phyloP scores from a whole-genome alignment of 2,329 filamentous ascomycete species.

The Sporothrix curviconia region DNA sequence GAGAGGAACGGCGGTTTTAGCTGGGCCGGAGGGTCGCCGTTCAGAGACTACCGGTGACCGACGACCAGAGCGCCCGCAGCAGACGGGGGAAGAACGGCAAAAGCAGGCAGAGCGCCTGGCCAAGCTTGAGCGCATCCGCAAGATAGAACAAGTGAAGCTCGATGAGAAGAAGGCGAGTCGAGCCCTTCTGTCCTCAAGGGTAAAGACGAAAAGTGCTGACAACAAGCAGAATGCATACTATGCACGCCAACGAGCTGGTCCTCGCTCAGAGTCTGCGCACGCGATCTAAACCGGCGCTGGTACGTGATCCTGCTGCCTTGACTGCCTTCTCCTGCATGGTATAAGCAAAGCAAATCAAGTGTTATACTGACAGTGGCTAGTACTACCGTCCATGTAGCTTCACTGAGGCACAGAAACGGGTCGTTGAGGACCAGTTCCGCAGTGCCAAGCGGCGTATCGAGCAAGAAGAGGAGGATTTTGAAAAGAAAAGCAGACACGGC shows the following conservation, averaged over 20 bases:
- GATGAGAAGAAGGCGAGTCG: constrained; percentile 58
- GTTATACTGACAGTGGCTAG: constrained; percentile 36
- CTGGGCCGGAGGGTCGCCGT: background rate
- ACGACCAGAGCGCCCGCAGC: constrained; percentile 64
- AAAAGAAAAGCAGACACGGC: constrained; percentile 40
- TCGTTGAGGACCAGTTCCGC: constrained; percentile 63
- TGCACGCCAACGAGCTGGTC: constrained; percentile 65
- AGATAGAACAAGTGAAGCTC: constrained; percentile 64
- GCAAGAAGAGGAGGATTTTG: constrained; percentile 59
- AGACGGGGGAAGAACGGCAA: constrained; percentile 65
- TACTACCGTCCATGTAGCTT: constrained; percentile 83
- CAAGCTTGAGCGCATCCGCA: constrained; percentile 53
- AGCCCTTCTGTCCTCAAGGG: background rate
- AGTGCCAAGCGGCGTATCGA: constrained; percentile 58
- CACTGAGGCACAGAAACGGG: constrained; percentile 59
- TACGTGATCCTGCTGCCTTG: constrained; percentile 38
- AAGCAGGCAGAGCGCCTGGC: constrained; percentile 60
- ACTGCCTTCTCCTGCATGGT: background rate
- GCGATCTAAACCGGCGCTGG: constrained; percentile 62
- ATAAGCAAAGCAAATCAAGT: too few relatives aligned
- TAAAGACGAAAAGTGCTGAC: too few relatives aligned
- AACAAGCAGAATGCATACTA: constrained; percentile 54
- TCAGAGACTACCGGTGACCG: constrained; percentile 24
- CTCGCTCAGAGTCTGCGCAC: constrained; percentile 70
- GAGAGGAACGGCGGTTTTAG: constrained; percentile 44